Base-by-base conservation (phyloP, 495 filamentous ascomycete genomes). In the Xylona heveae region DNA sequence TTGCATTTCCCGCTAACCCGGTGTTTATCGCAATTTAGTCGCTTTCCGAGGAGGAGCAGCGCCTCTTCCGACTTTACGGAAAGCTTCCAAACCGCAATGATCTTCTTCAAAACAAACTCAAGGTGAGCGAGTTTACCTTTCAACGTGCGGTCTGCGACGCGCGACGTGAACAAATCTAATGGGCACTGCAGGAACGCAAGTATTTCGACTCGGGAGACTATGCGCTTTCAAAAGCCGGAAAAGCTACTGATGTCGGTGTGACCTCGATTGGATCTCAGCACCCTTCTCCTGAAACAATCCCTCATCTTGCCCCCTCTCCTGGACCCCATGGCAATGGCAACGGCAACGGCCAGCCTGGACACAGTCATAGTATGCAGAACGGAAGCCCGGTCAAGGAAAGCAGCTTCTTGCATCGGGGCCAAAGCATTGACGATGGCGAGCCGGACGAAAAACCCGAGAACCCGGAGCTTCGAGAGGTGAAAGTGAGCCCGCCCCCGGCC, bases 191-290 rank as follows among this genome's bases (percentile, higher is more conserved):
- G 68, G 84, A 92, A 52, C 84, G 90, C 55, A 97, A 95, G 61
- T 97, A 94, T 59, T 97, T 97, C 54, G 88, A 97, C 63, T 47
- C 42, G 20, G 69, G 71, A 42, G 56, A 59, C 42, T 59, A 95
- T 42, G 90, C 88, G 47, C 76, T 95, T 57, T 85, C 77, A 54
- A 95, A 97, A 63, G 90, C 88, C 28, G 88, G 90, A 51, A 97
- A 95, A 57, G 82, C 82, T 50, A 78, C 83, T 38, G 78, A 88
- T 50, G 75, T 85, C 44, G 88, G 85, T 47, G 81, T 90, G 21
- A 88, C 85, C 50, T 76, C 71, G 49, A 79, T 97, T 49, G 88
- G 88, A 42, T 79, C 76, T 40, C 76, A 90, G 52, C 88, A 97
- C 54, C 88, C 88, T 19, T 69, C 83, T 30, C 88, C 88, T 34